A percentile compares a stretch with the other conserved stretches of the same genome.
Conservation (phyloP, 75 land plant species). For the Picea glauca region DNA sequence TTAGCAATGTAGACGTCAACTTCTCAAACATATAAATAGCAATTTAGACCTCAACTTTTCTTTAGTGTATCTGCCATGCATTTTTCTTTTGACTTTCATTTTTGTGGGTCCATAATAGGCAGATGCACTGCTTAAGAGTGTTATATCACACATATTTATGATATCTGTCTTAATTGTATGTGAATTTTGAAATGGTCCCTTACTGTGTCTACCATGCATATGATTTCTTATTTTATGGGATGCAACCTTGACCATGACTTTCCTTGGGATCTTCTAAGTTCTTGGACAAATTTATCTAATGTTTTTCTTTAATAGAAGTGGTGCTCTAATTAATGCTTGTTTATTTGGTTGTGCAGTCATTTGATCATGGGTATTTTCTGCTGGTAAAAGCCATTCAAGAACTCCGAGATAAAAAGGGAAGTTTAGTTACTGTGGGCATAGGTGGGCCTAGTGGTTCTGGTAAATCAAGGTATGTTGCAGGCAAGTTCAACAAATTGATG, state of each 20-base stretch:
- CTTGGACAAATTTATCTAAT: background rate
- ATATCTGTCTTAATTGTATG: background rate
- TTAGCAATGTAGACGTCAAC: too few relatives aligned
- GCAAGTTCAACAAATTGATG: background rate
- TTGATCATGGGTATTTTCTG: slow-evolving; percentile 91
- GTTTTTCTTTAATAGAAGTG: background rate
- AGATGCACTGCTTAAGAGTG: too few relatives aligned
- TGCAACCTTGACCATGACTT: background rate
- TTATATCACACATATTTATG: background rate
- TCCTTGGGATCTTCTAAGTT: background rate
- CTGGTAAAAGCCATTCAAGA: slow-evolving; percentile 97
- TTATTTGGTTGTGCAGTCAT: slow-evolving; percentile 50
- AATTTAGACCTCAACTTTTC: too few relatives aligned
- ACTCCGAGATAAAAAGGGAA: slow-evolving; percentile 77
- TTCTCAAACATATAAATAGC: too few relatives aligned
- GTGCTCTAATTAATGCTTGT: background rate
- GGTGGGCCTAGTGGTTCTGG: slow-evolving; percentile 99
- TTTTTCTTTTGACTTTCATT: too few relatives aligned
- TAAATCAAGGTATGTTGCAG: slow-evolving; percentile 72
- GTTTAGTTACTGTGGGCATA: slow-evolving; percentile 87
- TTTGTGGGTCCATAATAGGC: too few relatives aligned
- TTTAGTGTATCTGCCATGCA: too few relatives aligned
- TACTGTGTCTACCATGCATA: background rate
- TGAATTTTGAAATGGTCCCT: background rate
- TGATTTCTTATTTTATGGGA: background rate